phyloP scores from a whole-genome alignment of 169 alveolate genomes.

The Cardiosporidium cionae region DNA sequence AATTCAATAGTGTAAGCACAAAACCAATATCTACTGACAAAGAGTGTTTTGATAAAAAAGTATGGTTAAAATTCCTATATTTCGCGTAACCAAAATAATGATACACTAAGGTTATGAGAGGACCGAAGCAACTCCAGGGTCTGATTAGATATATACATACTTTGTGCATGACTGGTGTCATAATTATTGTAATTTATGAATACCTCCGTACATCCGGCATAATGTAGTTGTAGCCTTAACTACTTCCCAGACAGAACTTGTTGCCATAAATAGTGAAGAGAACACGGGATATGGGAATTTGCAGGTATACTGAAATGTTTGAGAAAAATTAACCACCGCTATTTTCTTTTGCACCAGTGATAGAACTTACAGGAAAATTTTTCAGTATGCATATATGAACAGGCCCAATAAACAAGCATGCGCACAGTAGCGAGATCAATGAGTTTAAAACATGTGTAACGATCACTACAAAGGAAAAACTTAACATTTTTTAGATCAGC shows the following conservation, averaged over 20 bases:
- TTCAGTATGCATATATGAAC: slow-evolving; percentile 64
- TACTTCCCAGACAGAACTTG: slow-evolving; percentile 67
- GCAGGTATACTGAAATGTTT: slow-evolving; percentile 57
- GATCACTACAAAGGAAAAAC: slow-evolving; percentile 24
- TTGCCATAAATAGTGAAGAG: slow-evolving; percentile 62
- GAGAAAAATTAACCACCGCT: background rate
- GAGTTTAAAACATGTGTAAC: slow-evolving; percentile 63
- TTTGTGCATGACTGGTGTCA: background rate
- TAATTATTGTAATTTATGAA: no score
- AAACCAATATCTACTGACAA: background rate
- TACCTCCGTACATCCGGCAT: slow-evolving; percentile 5
- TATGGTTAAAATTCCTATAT: no score
- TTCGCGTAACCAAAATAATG: no score
- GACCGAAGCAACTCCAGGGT: background rate
- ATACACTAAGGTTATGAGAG: no score
- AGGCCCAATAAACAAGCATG: slow-evolving; percentile 71
- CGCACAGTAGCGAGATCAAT: slow-evolving; percentile 69
- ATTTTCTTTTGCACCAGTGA: background rate
- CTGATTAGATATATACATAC: background rate
- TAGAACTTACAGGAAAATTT: slow-evolving; percentile 58
- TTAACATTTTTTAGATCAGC: slow-evolving; percentile 1
- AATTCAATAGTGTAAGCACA: background rate
- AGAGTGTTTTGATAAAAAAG: no score
- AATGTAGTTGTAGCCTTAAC: slow-evolving; percentile 32
- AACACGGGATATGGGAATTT: slow-evolving; percentile 70